Evolutionary conservation across 208 protist genomes (phyloP), one percentile per base, ranked within the genome.

Genomic region (Acanthamoeba sp.): DNA sequence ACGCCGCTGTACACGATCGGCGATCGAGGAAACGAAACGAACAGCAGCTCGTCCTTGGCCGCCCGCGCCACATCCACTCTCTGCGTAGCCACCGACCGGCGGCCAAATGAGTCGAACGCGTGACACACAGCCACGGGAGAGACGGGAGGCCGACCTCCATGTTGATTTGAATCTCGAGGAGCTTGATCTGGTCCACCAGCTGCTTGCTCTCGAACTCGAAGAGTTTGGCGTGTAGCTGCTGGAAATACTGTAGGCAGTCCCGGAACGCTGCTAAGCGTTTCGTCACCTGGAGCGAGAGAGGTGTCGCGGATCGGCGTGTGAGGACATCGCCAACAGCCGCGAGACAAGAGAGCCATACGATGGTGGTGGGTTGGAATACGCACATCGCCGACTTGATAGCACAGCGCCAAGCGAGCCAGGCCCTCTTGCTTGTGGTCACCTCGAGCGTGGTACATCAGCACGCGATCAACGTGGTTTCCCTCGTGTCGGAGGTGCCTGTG

Each of bases 191-290:
- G n/a, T 76, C 66, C 5, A 9, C 36, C 66, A 76, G n/a, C 29
- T 76, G 66, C 36, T 76, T 76, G 66, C 66, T 76, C 66, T 76
- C 66, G 36, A 76, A 76, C 66, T 76, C 66, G 29, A 76, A 76
- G 29, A 76, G 66, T 7, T 36, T 24, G 29, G 66, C 7, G 29
- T 76, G 66, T 5, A 76, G 66, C 66, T 10, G 32, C 36, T 76
- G 66, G 66, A 76, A 76, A 29, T 40, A 76, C 66, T 76, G 66
- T 10, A 76, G 66, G n/a, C 66, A 76, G 29, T 76, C 66, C 16
- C 22, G 66, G 29, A 76, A 76, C 16, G 66, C 66, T 18, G 36
- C 66, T 20, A 76, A 10, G 2, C 66, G 66, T 20, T 76, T 76
- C 29, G n/a, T 5, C 32, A 38, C 66, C 66, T 76, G 42, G 6